phyloP scores from a whole-genome alignment of 208 protist genomes.

The Histomonas meleagridis region DNA sequence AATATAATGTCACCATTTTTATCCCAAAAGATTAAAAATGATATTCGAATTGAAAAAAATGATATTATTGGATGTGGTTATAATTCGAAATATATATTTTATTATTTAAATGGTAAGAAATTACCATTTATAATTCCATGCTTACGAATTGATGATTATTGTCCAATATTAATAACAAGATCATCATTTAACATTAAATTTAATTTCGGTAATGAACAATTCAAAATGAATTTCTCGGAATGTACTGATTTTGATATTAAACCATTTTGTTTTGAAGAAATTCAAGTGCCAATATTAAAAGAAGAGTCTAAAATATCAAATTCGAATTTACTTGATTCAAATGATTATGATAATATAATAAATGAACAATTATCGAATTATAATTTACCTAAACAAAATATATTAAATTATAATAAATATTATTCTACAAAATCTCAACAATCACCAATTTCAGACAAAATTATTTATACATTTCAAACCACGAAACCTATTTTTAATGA shows the following conservation, averaged over 20 bases:
- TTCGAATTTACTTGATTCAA: not conserved
- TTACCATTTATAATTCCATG: not conserved
- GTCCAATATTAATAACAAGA: not conserved
- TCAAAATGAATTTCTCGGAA: not conserved
- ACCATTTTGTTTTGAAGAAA: not conserved
- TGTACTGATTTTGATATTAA: not conserved
- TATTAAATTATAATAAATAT: not conserved
- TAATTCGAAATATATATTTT: not conserved
- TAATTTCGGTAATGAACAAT: not conserved
- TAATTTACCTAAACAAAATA: not conserved
- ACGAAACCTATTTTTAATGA: no score
- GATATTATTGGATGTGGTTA: slow-evolving; percentile 24
- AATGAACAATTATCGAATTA: not conserved
- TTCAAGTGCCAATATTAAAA: not conserved
- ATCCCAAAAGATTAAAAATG: not conserved
- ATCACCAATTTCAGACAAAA: not conserved
- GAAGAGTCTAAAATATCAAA: not conserved
- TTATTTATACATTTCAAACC: not conserved
- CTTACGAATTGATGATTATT: not conserved
- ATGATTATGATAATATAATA: not conserved
- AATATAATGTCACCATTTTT: not conserved
- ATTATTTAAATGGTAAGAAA: not conserved
- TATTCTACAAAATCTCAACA: not conserved
- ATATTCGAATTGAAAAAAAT: not conserved
- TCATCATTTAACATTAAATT: not conserved